These are phyloP conservation scores for Skeletonema grethae DNA, from an alignment of 108 stramenopile species.

Conservation along the genomic window DNA sequence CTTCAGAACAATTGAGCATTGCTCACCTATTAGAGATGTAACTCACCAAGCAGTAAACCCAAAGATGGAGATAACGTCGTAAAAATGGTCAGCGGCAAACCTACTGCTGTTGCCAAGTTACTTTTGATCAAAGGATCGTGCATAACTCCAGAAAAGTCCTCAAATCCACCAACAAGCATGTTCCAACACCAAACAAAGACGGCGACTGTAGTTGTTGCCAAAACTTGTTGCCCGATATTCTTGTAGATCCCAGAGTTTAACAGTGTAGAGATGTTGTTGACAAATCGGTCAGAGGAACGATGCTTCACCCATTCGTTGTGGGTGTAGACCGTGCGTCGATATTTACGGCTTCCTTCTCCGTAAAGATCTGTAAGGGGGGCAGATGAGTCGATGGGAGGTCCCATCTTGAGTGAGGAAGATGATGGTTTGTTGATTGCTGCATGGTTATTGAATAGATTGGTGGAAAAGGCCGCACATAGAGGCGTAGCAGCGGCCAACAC, in stretches of 20 bases:
- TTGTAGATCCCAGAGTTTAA: constrained; percentile 56
- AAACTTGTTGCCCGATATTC: constrained; percentile 38
- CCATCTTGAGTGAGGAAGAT: not conserved
- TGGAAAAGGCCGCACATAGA: too few species aligned
- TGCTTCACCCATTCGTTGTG: constrained; percentile 73
- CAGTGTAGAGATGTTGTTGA: constrained; percentile 42
- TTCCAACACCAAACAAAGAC: constrained; percentile 49
- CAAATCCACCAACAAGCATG: constrained; percentile 41
- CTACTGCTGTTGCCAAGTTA: constrained; percentile 28
- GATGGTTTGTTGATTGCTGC: not conserved
- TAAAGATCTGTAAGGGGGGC: constrained; percentile 1
- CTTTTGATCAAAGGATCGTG: constrained; percentile 40
- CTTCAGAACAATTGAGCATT: too few species aligned
- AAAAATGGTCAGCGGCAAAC: constrained; percentile 52
- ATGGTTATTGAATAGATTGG: too few species aligned
- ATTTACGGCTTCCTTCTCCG: constrained; percentile 59
- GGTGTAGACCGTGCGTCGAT: constrained; percentile 70
- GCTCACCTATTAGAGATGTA: too few species aligned
- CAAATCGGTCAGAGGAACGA: constrained; percentile 57
- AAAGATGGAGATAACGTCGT: constrained; percentile 49
- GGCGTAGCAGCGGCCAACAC: too few species aligned
- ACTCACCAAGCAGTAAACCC: constrained; percentile 62
- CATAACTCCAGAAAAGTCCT: constrained; percentile 46
- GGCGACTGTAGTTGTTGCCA: constrained; percentile 39
- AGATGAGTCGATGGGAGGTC: constrained; percentile 2